Evolutionary conservation across 1,284 basidiomycete species (phyloP).

Genomic region (Trametes pubescens): DNA sequence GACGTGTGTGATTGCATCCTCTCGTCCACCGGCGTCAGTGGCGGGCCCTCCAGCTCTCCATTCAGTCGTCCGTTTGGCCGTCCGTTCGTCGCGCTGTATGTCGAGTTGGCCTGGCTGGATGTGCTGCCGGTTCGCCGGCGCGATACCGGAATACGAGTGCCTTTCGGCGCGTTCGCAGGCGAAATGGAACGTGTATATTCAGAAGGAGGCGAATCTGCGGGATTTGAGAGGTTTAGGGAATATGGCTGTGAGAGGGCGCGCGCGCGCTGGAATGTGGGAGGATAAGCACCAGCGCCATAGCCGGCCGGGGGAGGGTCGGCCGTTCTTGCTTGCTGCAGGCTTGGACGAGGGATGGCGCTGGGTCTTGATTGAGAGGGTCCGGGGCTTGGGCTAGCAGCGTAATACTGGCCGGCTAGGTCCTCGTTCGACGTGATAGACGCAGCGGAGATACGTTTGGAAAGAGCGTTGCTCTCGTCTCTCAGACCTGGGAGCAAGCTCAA

Average conservation of each 20-base stretch:
- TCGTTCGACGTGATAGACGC: slow-evolving; percentile 68
- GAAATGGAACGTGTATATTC: slow-evolving; percentile 49
- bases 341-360: slow-evolving; percentile 59
- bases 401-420: slow-evolving; percentile 37
- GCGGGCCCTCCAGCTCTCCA: slow-evolving; percentile 28
- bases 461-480: slow-evolving; percentile 73
- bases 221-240: slow-evolving; percentile 42
- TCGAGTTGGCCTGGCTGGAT: slow-evolving; percentile 48
- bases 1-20: slow-evolving; percentile 38
- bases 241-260: slow-evolving; percentile 72
- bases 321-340: slow-evolving; percentile 46
- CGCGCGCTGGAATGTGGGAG: slow-evolving; percentile 44
- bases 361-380: slow-evolving; percentile 43
- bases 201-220: slow-evolving; percentile 44
- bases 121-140: slow-evolving; percentile 53
- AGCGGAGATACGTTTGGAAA: slow-evolving; percentile 77
- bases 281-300: slow-evolving; percentile 24
- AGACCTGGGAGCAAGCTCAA: slow-evolving; percentile 59
- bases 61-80: slow-evolving; percentile 25
- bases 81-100: slow-evolving; percentile 34
- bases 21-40: slow-evolving; percentile 41
- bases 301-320: slow-evolving; percentile 32
- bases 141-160: slow-evolving; percentile 59
- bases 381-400: slow-evolving; percentile 32
- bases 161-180: slow-evolving; percentile 47